Evolutionary conservation across 2,329 filamentous ascomycete genomes (phyloP).

Genomic region (Cephalotrichum gorgonifer): DNA sequence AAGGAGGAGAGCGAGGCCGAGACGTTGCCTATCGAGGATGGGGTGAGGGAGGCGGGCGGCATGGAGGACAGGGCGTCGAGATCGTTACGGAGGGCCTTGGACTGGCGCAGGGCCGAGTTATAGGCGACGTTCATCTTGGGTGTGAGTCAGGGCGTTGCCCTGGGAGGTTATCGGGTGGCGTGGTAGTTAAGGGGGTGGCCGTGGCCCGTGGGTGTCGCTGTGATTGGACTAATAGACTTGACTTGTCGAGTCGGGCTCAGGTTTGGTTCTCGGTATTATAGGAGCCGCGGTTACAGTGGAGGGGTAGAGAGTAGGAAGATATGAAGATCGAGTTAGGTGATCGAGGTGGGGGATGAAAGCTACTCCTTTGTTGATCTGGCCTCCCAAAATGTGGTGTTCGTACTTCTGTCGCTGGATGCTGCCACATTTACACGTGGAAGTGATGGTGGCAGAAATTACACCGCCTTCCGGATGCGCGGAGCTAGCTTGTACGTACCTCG

Average conservation of each 20-base stretch:
- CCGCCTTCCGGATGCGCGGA: not conserved
- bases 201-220: too few species aligned
- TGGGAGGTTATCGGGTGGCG: not conserved
- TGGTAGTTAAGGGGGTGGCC: too few species aligned
- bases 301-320: too few species aligned
- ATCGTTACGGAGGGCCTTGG: conserved; percentile 66
- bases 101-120: conserved; percentile 79
- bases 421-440: not conserved
- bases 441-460: not conserved
- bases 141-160: conserved; percentile 6
- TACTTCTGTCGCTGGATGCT: not conserved
- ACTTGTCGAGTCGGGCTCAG: not conserved
- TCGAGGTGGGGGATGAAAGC: not conserved
- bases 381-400: not conserved
- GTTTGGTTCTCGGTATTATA: too few species aligned
- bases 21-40: conserved; percentile 51
- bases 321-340: too few species aligned
- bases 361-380: not conserved
- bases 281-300: too few species aligned
- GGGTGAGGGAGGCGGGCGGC: conserved; percentile 51
- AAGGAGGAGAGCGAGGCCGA: conserved; percentile 72
- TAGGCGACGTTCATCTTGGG: conserved; percentile 63
- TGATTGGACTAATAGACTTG: too few species aligned
- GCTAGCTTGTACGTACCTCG: too few species aligned
- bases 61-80: conserved; percentile 59